Conservation (phyloP, 257 asterid species). For the Osmanthus fragrans region DNA sequence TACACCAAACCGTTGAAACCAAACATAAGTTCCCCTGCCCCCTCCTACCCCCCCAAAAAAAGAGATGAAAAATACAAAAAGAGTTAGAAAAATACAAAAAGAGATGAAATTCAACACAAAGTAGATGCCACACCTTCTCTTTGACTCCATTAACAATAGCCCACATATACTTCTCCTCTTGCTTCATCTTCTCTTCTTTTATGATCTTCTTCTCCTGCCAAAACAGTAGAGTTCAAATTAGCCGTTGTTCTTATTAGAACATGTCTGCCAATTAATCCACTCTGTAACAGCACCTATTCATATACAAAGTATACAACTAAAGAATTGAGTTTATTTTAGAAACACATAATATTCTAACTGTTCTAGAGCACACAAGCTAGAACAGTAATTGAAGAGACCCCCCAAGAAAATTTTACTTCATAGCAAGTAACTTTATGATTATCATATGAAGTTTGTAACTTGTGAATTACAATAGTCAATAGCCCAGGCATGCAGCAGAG, state of each 20-base stretch:
- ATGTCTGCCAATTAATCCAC: background rate
- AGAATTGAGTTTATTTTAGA: slow-evolving; percentile 9
- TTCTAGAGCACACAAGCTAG: background rate
- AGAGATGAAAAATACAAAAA: too few relatives aligned
- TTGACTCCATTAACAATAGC: slow-evolving; percentile 79
- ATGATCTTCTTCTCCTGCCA: slow-evolving; percentile 83
- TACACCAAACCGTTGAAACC: background rate
- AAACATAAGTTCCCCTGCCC: background rate
- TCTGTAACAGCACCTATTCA: background rate
- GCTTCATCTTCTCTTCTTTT: slow-evolving; percentile 82
- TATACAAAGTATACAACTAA: slow-evolving; percentile 12
- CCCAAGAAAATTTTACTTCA: background rate
- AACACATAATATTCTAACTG: background rate
- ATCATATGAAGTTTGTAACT: background rate
- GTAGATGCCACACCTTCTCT: slow-evolving; percentile 67
- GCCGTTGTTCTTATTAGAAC: background rate
- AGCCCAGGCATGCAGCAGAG: slow-evolving; percentile 3
- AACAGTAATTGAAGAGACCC: background rate
- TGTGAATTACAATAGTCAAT: background rate
- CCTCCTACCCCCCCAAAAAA: background rate
- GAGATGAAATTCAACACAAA: slow-evolving; percentile 17
- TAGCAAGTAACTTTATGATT: background rate
- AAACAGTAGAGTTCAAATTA: slow-evolving; percentile 15
- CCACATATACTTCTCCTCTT: slow-evolving; percentile 96
- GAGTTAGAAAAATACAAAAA: background rate